A percentile compares a stretch with the other conserved stretches of the same genome.
Conservation (phyloP, 768 basidiomycete genomes). For the Pleurotus salmoneostramineus region DNA sequence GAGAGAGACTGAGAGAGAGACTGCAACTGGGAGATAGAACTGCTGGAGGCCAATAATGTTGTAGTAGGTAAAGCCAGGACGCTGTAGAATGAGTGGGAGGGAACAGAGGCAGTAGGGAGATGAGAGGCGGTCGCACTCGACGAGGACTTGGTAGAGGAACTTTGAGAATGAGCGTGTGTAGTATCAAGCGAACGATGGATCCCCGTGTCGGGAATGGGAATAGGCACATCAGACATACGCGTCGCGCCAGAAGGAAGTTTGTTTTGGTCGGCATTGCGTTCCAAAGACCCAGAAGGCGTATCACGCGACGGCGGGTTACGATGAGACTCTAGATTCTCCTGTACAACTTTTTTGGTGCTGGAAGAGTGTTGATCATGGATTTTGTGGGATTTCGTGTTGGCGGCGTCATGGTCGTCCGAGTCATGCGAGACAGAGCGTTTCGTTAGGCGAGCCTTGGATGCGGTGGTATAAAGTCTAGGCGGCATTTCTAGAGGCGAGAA, state of each 20-base stretch:
- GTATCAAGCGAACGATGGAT: constrained; percentile 13
- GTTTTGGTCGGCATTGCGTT: constrained; percentile 9
- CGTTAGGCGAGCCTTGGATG: not conserved
- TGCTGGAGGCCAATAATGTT: constrained; percentile 1
- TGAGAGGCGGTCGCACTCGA: not conserved
- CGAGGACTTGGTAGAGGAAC: constrained; percentile 18
- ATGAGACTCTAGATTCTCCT: not conserved
- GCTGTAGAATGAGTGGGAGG: not conserved
- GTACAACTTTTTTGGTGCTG: not conserved
- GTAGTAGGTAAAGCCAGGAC: not conserved
- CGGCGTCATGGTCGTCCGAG: not conserved
- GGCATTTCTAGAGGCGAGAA: not conserved
- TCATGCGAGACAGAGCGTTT: not conserved
- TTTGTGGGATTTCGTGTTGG: too few species aligned
- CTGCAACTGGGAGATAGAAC: constrained; percentile 6
- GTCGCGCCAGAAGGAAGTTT: constrained; percentile 26
- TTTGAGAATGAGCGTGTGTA: constrained; percentile 16
- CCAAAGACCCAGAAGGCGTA: not conserved
- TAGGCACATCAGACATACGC: constrained; percentile 31
- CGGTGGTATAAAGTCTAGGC: not conserved
- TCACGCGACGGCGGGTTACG: not conserved
- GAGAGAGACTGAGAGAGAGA: not conserved
- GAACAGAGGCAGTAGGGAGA: not conserved
- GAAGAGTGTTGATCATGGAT: not conserved
- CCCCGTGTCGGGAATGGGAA: constrained; percentile 46